These are phyloP conservation scores for Chrysanthemum seticuspe DNA, from an alignment of 129 eudicot species.

Conservation along the genomic window DNA sequence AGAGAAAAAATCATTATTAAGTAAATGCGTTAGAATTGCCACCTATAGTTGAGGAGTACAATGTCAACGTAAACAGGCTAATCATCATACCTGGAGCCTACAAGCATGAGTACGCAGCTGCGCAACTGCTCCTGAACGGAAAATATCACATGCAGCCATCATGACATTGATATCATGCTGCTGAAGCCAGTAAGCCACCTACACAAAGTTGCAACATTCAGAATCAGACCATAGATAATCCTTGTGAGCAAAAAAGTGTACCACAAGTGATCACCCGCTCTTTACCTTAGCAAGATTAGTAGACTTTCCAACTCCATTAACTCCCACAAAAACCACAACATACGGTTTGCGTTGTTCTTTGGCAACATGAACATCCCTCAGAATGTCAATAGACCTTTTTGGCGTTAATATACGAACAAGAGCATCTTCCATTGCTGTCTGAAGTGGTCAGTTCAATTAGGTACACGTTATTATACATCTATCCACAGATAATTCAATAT, in stretches of 20 bases:
- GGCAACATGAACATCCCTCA: constrained; percentile 91
- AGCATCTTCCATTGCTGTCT: constrained; percentile 99
- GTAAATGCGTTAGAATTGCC: too few relatives aligned
- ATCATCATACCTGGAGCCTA: constrained; percentile 74
- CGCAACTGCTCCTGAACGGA: constrained; percentile 96
- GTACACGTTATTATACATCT: constrained; percentile 9
- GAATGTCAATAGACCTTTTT: constrained; percentile 85
- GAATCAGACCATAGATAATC: neutral
- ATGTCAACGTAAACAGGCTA: neutral
- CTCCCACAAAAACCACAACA: constrained; percentile 98
- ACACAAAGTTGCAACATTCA: constrained; percentile 23
- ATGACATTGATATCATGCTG: constrained; percentile 87
- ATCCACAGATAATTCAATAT: constrained; percentile 1
- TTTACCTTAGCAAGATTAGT: constrained; percentile 96
- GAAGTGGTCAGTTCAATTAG: constrained; percentile 28
- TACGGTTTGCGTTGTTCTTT: constrained; percentile 93
- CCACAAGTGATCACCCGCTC: neutral
- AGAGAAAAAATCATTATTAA: too few relatives aligned
- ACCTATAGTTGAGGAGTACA: neutral
- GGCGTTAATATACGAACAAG: constrained; percentile 97
- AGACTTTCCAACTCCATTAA: constrained; percentile 97
- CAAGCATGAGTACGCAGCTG: constrained; percentile 97
- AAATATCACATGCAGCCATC: constrained; percentile 99
- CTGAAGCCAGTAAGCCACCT: constrained; percentile 98
- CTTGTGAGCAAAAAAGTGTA: neutral